A percentile compares a stretch with the other conserved stretches of the same genome.
Evolutionary conservation across 2,329 filamentous ascomycete genomes (phyloP).

Genomic region (Diaporthe destruens): DNA sequence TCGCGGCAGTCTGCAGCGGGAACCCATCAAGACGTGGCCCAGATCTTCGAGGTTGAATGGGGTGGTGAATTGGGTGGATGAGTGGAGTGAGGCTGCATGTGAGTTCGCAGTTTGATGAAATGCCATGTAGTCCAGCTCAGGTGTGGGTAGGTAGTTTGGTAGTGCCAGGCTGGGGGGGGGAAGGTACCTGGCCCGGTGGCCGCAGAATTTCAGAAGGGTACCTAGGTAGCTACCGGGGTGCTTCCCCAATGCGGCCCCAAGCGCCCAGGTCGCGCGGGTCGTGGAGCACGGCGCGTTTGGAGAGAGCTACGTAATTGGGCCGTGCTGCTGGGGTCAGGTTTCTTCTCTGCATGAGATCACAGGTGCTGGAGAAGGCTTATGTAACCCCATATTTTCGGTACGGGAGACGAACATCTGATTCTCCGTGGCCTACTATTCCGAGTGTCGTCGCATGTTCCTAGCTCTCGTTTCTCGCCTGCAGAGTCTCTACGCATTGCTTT

Average conservation of each 20-base stretch:
- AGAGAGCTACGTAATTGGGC: conserved; percentile 23
- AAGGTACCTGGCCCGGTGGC: background rate
- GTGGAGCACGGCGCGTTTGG: conserved; percentile 23
- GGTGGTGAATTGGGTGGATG: conserved; percentile 14
- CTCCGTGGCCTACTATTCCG: background rate
- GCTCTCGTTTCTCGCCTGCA: background rate
- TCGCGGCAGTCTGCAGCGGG: conserved; percentile 4
- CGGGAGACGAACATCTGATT: conserved; percentile 39
- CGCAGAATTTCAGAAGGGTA: conserved; percentile 10
- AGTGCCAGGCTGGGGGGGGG: too few species aligned
- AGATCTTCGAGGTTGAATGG: conserved; percentile 8
- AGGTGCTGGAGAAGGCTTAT: conserved; percentile 32
- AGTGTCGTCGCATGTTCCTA: background rate
- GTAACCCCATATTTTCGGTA: conserved; percentile 32
- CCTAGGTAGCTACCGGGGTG: conserved; percentile 20
- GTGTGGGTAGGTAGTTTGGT: background rate
- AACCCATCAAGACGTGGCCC: conserved; percentile 22
- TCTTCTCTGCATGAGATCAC: conserved; percentile 38
- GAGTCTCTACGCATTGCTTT: background rate
- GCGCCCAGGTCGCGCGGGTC: conserved; percentile 17
- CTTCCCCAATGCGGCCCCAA: conserved; percentile 29
- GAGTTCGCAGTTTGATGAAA: conserved; percentile 30
- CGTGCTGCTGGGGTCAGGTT: background rate
- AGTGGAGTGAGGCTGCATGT: conserved; percentile 31
- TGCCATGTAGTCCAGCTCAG: conserved; percentile 2